Base-by-base conservation (phyloP, 2,329 filamentous ascomycete genomes). In the Aspergillus aculeatinus region DNA sequence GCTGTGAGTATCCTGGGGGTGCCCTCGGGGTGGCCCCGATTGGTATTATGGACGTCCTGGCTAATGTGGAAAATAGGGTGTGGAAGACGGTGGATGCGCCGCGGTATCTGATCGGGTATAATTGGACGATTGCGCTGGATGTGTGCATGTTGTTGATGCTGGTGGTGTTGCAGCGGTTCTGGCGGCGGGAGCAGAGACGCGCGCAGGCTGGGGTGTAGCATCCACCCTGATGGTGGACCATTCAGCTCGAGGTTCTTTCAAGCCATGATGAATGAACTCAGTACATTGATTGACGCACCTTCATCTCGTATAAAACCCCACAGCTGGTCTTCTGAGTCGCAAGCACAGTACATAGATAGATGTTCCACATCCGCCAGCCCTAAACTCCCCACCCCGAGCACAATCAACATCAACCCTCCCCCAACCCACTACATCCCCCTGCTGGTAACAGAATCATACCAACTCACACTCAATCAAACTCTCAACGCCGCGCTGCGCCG, bases 1-100 rank as follows among this genome's bases (percentile, higher is more conserved):
- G 42, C 69, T 68, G 66, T 67, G 54, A 60, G 66, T 61, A 5
- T 47, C 2, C 14, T 12, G 4, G 12, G 35, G 25, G n/a, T 29
- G n/a, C 11, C 4, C 31, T 21, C 11, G 25, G 35, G 7, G 51
- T 11, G 21, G 16, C 23, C 23, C 23, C 23, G 23, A 23, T 23
- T 23, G 1, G 23, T 23, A 23, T 23, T 23, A 23, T 23, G 23
- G 23, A 23, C 5, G 23, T 23, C 23, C 23, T 23, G 12, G 4
- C 27, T 42, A n/a, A 16, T 6, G n/a, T 6, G 14, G n/a, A 4
- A 27, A 29, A 7, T 51, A 68, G 66, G 49, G 64, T 69, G 7
- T 71, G 67, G 68, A 71, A 68, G 48, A 71, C 69, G 7, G 66
- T 68, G 9, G 69, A 71, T 62, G 69, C 68, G 5, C 68, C 68